Conservation (phyloP, 257 asterid genomes). For the Capsicum rhomboideum region DNA sequence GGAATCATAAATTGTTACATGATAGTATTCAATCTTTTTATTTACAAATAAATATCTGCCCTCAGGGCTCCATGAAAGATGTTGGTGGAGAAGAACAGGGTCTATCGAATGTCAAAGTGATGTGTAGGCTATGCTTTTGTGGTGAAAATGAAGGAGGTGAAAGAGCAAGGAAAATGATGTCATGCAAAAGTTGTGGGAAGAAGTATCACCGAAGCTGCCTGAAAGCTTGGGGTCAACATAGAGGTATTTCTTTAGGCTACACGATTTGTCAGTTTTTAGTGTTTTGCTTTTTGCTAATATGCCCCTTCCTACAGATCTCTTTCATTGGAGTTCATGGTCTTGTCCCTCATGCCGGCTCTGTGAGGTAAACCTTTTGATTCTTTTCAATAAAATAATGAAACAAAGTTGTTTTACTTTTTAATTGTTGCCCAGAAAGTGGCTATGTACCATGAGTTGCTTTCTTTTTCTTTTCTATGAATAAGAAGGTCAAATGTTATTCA, state of each 20-base stretch:
- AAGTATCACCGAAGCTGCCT: conserved; percentile 85
- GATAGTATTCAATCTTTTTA: neutral
- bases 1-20: neutral
- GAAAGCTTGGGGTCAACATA: conserved; percentile 79
- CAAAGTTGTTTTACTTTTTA: neutral
- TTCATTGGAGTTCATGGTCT: conserved; percentile 98
- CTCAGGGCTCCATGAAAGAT: conserved; percentile 47
- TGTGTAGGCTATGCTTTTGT: conserved; percentile 85
- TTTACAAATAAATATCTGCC: neutral
- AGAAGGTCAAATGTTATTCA: neutral
- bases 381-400: conserved; percentile 1
- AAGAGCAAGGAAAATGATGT: conserved; percentile 77
- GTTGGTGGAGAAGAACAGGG: conserved; percentile 62
- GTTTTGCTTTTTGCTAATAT: conserved; percentile 5
- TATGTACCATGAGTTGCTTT: neutral
- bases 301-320: conserved; percentile 58
- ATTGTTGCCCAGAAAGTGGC: neutral
- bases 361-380: conserved; percentile 53
- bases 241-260: conserved; percentile 45
- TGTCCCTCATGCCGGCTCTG: conserved; percentile 94
- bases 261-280: neutral
- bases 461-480: neutral
- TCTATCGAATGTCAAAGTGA: conserved; percentile 56
- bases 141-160: conserved; percentile 90
- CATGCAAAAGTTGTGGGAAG: conserved; percentile 85